A percentile compares a stretch with the other conserved stretches of the same genome.
These are phyloP conservation scores for Cystobasidium ongulense DNA, from an alignment of 768 basidiomycete genomes.

Conservation along the genomic window DNA sequence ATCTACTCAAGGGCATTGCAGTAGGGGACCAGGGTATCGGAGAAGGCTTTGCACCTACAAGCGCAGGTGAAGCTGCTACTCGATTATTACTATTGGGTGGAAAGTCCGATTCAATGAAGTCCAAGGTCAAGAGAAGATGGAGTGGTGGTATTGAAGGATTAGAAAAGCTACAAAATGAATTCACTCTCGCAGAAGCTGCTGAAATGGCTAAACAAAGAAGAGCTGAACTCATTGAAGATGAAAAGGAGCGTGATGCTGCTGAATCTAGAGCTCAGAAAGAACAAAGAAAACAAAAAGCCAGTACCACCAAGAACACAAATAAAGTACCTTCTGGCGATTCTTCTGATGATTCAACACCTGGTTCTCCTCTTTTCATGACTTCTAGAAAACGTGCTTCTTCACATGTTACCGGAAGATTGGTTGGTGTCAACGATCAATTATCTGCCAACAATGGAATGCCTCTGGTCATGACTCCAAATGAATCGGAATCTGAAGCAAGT, in stretches of 20 bases:
- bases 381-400: constrained; percentile 28
- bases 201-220: constrained; percentile 36
- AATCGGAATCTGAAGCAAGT: neutral
- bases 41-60: constrained; percentile 46
- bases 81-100: constrained; percentile 45
- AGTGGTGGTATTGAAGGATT: constrained; percentile 18
- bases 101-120: constrained; percentile 19
- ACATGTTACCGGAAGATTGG: constrained; percentile 1
- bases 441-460: neutral
- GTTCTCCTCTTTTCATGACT: constrained; percentile 39
- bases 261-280: constrained; percentile 27
- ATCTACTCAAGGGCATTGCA: constrained; percentile 64
- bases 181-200: constrained; percentile 39
- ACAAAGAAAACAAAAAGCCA: neutral
- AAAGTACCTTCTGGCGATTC: constrained; percentile 20
- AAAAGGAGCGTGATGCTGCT: constrained; percentile 33
- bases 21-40: constrained; percentile 44
- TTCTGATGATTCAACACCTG: constrained; percentile 38
- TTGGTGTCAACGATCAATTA: neutral
- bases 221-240: constrained; percentile 32
- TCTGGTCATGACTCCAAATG: constrained; percentile 17
- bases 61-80: constrained; percentile 47
- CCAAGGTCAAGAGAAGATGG: constrained; percentile 32
- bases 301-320: neutral
- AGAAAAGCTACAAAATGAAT: constrained; percentile 36